Base-by-base conservation (phyloP, 768 basidiomycete genomes). In the Termitomyces sp. region DNA sequence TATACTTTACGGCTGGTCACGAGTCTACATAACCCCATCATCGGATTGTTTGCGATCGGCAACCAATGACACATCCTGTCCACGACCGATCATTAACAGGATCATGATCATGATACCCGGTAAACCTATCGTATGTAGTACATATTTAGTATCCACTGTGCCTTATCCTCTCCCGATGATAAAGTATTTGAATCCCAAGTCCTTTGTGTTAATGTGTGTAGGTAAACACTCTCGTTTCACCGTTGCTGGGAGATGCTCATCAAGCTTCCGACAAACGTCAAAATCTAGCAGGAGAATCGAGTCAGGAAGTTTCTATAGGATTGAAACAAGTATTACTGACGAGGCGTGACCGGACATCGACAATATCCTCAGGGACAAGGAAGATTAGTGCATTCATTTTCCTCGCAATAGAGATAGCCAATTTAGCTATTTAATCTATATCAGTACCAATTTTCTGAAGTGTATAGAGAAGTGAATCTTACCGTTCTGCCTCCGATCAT, bases 311-410 rank as follows among this genome's bases (percentile, higher is more conserved):
- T 33, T 35, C 13, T 28, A 20, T 13, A 44, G 18, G 24, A 16
- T 2, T 40, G 42, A 54, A 20, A 52, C 16, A 55, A 40, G 24
- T 32, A 28, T 35, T 20, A 81, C 91, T 44, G 71, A 96, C 94
- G 72, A 97, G 81, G 61, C 93, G 87, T 36, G 94, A 87, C 46
- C 96, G 88, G 62, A 98, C 84, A 72, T 98, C 96, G 39, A 98
- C 94, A 67, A 98, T 95, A 75, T 95, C 95, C 70, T 98, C 96
- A 0, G 96, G 95, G 0, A 98, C 96, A 61, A 98, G 77, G 83
- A 98, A 98, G 68, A 98, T 98, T 67, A 97, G 75, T 5, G 93
- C 92, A 57, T 94, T 92, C 89, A 96, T 89, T 83, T 98, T 98
- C 70, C 96, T 83, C n/a, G 96, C 96, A 67, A 98, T 98, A 3